Evolutionary conservation across 208 protist species (phyloP).

Genomic region (Leishmania guyanensis): DNA sequence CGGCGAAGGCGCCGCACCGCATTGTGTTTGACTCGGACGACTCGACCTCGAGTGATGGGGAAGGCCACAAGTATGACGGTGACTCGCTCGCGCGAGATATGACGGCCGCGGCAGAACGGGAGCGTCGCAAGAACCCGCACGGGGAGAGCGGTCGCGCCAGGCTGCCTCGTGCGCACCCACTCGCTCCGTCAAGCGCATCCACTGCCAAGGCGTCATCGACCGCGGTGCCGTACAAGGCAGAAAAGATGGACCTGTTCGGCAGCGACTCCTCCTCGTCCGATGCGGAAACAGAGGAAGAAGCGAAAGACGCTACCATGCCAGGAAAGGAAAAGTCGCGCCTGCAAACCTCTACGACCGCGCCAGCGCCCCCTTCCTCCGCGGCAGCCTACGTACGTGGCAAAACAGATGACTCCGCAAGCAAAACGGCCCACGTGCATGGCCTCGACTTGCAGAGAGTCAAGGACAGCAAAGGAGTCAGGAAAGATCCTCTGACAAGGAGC

Average conservation of each 20-base stretch:
- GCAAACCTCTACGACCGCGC: background rate
- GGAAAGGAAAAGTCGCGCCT: background rate
- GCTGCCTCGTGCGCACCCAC: slow-evolving; percentile 31
- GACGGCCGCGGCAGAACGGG: slow-evolving; percentile 42
- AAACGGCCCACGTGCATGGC: slow-evolving; percentile 18
- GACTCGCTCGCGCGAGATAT: slow-evolving; percentile 51
- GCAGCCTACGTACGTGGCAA: background rate
- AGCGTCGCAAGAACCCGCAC: slow-evolving; percentile 72
- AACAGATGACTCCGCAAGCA: background rate
- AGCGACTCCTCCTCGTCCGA: slow-evolving; percentile 29
- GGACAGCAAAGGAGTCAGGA: background rate
- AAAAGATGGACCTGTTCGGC: slow-evolving; percentile 39
- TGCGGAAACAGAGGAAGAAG: slow-evolving; percentile 6
- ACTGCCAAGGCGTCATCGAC: background rate
- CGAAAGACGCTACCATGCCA: background rate
- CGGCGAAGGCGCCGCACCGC: slow-evolving; percentile 10
- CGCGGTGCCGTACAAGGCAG: slow-evolving; percentile 15
- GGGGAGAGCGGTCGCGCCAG: slow-evolving; percentile 53
- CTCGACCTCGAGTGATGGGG: slow-evolving; percentile 31
- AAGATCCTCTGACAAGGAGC: background rate
- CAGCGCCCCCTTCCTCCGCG: background rate
- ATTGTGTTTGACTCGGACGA: slow-evolving; percentile 41
- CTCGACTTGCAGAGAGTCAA: slow-evolving; percentile 16
- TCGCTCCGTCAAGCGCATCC: slow-evolving; percentile 11
- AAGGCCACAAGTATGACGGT: slow-evolving; percentile 7